Conservation (phyloP, 1,284 basidiomycete genomes). For the Tausonia pullulans region DNA sequence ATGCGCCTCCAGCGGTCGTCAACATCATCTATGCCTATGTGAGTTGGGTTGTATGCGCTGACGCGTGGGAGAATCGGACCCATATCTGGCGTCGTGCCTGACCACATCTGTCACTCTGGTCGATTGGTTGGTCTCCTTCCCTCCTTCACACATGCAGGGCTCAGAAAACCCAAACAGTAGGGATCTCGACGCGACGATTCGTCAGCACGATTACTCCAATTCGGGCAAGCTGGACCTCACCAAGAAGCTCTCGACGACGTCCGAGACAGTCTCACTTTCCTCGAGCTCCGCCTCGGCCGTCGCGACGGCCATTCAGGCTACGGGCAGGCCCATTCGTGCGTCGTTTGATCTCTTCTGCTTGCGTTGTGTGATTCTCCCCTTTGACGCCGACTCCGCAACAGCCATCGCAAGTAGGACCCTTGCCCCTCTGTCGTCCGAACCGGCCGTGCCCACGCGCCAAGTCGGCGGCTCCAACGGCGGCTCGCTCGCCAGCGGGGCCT, state of each 20-base stretch:
- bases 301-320: background rate
- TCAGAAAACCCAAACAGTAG: background rate
- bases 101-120: background rate
- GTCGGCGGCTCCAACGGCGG: background rate
- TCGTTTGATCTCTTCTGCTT: background rate
- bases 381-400: too few species aligned
- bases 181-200: background rate
- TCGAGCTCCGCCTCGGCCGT: background rate
- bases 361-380: too few species aligned
- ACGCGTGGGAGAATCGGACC: background rate
- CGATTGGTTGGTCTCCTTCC: background rate
- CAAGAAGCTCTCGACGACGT: background rate
- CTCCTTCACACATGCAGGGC: background rate
- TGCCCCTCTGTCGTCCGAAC: background rate
- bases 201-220: background rate
- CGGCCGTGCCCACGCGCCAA: background rate
- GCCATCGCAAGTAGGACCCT: too few species aligned
- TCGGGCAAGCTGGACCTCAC: background rate
- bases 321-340: slow-evolving; percentile 3
- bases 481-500: background rate
- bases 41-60: background rate
- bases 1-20: background rate
- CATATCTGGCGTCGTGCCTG: too few species aligned
- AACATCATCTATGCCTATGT: slow-evolving; percentile 7
- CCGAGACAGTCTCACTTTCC: background rate